These are phyloP conservation scores for Blastomyces percursus DNA, from an alignment of 2,329 filamentous ascomycete species.

Conservation along the genomic window DNA sequence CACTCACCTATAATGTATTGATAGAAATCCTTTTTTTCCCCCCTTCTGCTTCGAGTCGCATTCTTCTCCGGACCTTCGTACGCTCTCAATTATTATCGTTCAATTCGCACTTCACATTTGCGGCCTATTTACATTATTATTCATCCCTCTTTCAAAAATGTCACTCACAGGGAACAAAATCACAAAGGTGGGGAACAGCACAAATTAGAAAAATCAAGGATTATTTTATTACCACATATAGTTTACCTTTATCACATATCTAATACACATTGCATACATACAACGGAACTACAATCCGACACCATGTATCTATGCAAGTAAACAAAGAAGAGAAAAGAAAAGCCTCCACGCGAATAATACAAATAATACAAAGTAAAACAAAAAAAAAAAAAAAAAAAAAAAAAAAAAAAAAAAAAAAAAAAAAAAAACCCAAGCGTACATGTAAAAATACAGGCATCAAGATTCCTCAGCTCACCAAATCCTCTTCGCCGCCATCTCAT, in stretches of 20 bases:
- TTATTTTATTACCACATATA: background rate
- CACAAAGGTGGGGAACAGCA: background rate
- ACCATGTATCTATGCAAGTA: too few species aligned
- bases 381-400: background rate
- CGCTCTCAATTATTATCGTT: background rate
- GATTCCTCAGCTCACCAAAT: conserved; percentile 58
- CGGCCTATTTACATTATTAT: background rate
- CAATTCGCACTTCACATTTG: background rate
- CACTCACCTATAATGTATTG: background rate
- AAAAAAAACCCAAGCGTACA: too few species aligned
- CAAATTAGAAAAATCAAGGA: background rate
- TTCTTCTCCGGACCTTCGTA: background rate
- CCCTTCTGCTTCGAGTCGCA: background rate
- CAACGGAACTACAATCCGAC: background rate
- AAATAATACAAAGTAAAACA: background rate
- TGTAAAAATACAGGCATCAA: background rate
- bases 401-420: background rate
- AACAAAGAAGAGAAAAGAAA: background rate
- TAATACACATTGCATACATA: background rate
- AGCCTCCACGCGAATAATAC: background rate
- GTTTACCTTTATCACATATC: background rate
- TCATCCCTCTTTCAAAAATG: background rate
- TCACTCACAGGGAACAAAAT: background rate
- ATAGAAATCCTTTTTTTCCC: background rate
- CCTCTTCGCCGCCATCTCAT: conserved; percentile 91